These are phyloP conservation scores for Pachysandra terminalis DNA, from an alignment of 164 flowering plant genomes.

Conservation along the genomic window DNA sequence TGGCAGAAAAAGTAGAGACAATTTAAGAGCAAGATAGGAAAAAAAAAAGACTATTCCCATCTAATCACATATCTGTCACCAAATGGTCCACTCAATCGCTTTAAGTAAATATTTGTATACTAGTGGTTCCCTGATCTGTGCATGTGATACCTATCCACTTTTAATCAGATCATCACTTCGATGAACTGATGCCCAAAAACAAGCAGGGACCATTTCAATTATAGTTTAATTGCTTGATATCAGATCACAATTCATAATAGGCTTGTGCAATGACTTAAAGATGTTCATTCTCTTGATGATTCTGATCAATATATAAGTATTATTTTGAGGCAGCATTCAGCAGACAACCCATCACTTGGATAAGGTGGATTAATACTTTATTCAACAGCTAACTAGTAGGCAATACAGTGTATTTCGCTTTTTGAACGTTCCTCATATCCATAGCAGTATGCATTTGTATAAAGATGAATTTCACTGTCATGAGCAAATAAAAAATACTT, in stretches of 20 bases:
- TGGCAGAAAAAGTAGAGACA: neutral
- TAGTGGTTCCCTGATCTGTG: neutral
- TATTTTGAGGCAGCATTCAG: neutral
- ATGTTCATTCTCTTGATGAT: too few relatives aligned
- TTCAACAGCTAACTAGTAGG: neutral
- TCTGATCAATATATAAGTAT: too few relatives aligned
- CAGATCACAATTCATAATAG: too few relatives aligned
- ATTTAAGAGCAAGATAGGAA: too few relatives aligned
- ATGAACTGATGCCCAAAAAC: too few relatives aligned
- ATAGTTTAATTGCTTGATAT: too few relatives aligned
- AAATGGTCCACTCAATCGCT: neutral
- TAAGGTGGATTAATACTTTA: neutral
- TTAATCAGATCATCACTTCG: too few relatives aligned
- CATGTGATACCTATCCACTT: neutral
- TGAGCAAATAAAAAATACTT: neutral
- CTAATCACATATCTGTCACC: neutral
- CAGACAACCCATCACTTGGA: neutral
- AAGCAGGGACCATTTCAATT: too few relatives aligned
- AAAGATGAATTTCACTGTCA: neutral
- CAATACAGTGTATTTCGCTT: neutral
- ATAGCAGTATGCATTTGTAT: neutral
- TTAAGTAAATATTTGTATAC: neutral
- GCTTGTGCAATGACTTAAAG: too few relatives aligned
- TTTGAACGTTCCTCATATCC: neutral
- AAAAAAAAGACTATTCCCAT: too few relatives aligned